Evolutionary conservation across 2,329 filamentous ascomycete species (phyloP).

Genomic region (Neofusicoccum kwambonambiense): DNA sequence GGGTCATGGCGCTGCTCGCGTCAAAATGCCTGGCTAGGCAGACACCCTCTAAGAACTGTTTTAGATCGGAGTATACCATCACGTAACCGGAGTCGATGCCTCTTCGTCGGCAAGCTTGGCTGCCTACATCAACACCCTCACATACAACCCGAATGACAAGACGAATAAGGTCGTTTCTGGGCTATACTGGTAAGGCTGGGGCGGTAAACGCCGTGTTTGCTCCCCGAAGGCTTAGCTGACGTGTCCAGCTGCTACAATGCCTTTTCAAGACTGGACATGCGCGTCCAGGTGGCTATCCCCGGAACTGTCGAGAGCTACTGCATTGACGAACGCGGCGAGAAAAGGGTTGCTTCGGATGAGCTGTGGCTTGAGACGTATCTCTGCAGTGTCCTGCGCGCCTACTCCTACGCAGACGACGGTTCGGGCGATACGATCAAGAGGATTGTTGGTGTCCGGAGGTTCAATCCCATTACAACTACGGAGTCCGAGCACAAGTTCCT

Average conservation of each 20-base stretch:
- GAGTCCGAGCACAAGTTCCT: slow-evolving; percentile 96
- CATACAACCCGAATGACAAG: slow-evolving; percentile 82
- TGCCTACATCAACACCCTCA: slow-evolving; percentile 97
- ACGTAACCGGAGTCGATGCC: slow-evolving; percentile 95
- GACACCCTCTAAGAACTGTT: background rate
- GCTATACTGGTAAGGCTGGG: slow-evolving; percentile 73
- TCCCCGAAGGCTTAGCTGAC: slow-evolving; percentile 28
- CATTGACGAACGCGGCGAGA: slow-evolving; percentile 94
- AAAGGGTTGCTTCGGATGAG: slow-evolving; percentile 86
- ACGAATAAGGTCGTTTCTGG: slow-evolving; percentile 89
- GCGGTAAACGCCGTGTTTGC: background rate
- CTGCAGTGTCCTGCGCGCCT: slow-evolving; percentile 89
- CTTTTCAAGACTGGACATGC: slow-evolving; percentile 96
- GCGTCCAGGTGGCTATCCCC: slow-evolving; percentile 94
- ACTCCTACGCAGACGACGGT: slow-evolving; percentile 94
- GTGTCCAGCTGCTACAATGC: slow-evolving; percentile 86
- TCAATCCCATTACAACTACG: slow-evolving; percentile 98
- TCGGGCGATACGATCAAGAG: slow-evolving; percentile 93
- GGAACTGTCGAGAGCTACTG: slow-evolving; percentile 97
- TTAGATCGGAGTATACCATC: slow-evolving; percentile 90
- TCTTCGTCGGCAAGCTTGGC: slow-evolving; percentile 96
- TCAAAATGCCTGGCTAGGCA: background rate
- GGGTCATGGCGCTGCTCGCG: background rate
- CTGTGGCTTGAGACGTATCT: slow-evolving; percentile 98
- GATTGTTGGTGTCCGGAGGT: slow-evolving; percentile 93